phyloP scores from a whole-genome alignment of 306 rosid genomes.

The Gleditsia sinensis region DNA sequence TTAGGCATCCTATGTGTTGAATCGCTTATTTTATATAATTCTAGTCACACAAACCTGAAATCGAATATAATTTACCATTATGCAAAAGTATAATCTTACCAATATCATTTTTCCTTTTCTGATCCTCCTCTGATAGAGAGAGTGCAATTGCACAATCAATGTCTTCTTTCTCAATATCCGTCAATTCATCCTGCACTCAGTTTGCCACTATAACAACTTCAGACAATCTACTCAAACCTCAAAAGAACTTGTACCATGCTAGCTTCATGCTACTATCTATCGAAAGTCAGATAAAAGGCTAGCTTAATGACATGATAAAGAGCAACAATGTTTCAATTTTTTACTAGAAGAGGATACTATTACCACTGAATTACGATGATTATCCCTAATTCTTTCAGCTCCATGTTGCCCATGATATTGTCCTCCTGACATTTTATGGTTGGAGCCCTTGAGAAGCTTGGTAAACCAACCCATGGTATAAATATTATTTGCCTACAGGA shows the following conservation, averaged over 20 bases:
- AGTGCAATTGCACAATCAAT: conserved; percentile 77
- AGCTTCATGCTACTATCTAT: background rate
- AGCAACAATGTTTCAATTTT: background rate
- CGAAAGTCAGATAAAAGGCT: conserved; percentile 25
- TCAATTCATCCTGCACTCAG: conserved; percentile 70
- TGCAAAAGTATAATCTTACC: conserved; percentile 56
- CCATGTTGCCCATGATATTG: conserved; percentile 53
- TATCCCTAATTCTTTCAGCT: conserved; percentile 49
- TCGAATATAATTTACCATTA: background rate
- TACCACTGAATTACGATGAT: conserved; percentile 65
- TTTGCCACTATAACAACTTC: conserved; percentile 39
- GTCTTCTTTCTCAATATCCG: conserved; percentile 66
- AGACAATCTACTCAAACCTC: conserved; percentile 30
- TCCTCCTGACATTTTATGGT: conserved; percentile 55
- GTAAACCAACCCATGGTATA: conserved; percentile 82
- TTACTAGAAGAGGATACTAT: conserved; percentile 36
- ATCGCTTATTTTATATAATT: background rate
- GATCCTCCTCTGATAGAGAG: conserved; percentile 78
- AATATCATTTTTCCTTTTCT: conserved; percentile 62
- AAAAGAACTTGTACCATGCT: conserved; percentile 19
- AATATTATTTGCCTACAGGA: conserved; percentile 27
- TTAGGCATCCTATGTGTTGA: conserved; percentile 1
- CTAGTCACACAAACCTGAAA: conserved; percentile 4
- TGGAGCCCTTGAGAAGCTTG: conserved; percentile 81
- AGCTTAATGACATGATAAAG: background rate